Base-by-base conservation (phyloP, 2,329 filamentous ascomycete genomes). In the Microcyclospora tardicrescens region DNA sequence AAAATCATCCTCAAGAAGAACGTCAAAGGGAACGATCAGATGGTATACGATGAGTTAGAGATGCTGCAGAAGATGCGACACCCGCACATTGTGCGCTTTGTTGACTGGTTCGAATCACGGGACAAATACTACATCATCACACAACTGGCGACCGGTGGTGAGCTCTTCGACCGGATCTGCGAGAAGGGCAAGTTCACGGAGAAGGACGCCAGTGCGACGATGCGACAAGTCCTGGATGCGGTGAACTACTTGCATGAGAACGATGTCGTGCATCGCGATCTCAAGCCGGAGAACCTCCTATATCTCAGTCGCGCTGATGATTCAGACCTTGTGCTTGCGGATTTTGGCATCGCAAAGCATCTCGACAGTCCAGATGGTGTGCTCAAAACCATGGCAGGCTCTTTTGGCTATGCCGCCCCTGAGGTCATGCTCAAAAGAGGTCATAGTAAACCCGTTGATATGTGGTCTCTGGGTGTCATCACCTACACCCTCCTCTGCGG, bases 1-100 rank as follows among this genome's bases (percentile, higher is more conserved):
- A 98, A 98, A 73, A 96, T 98, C 61, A 98, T 98, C 62, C 70
- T 96, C 57, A 98, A 98, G 75, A 95, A 94, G 71, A 96, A 94
- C 64, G 89, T 98, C 60, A 93, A 87, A 62, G 89, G 87, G 48
- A 96, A 96, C 55, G 91, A 98, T 69, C 78, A 81, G 61, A 98
- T 98, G 91, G 91, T 98, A 31, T 91, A 93, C 61, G 91, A 98
- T 61, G 91, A 98, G 68, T 72, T 98, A 54, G 75, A 86, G 50
- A 86, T 98, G 77, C 73, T 98, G 48, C 86, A 95, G 65, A 76
- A 77, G 42, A 76, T 98, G 58, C 75, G 86, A 58, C 91, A 98
- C 61, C 83, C 85, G 38, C 85, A 96, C 64, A 98, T 98, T 60
- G 91, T 98, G 65, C 80, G 81, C 52, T 98, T 98, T 59, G 82